phyloP scores from a whole-genome alignment of 768 basidiomycete genomes.

The Termitomyces eurrhizus region DNA sequence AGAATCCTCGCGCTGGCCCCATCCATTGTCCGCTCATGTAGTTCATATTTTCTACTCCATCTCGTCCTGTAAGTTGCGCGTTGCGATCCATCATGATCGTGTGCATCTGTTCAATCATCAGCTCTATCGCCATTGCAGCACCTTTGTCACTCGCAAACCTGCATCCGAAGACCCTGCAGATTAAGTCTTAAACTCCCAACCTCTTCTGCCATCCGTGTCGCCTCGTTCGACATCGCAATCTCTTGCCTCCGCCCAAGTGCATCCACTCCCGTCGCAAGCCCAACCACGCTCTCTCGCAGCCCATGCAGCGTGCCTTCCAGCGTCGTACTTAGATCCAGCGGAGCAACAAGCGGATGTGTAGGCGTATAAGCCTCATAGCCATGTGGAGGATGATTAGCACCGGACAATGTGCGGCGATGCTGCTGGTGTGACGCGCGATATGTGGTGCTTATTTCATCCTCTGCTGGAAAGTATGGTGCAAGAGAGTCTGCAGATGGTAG shows the following conservation, averaged over 20 bases:
- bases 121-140: background rate
- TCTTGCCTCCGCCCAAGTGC: slow-evolving; percentile 60
- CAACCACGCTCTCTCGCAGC: slow-evolving; percentile 55
- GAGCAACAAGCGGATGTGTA: slow-evolving; percentile 39
- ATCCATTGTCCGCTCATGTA: slow-evolving; percentile 15
- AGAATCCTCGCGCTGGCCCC: slow-evolving; percentile 12
- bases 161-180: slow-evolving; percentile 76
- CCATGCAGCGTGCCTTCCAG: slow-evolving; percentile 59
- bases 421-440: background rate
- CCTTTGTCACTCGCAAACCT: slow-evolving; percentile 43
- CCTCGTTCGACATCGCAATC: slow-evolving; percentile 67
- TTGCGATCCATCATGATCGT: slow-evolving; percentile 76
- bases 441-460: slow-evolving; percentile 9
- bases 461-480: slow-evolving; percentile 19
- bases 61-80: slow-evolving; percentile 48
- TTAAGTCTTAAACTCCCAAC: slow-evolving; percentile 62
- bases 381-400: slow-evolving; percentile 1
- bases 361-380: slow-evolving; percentile 5
- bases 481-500: slow-evolving; percentile 10
- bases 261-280: slow-evolving; percentile 57
- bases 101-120: slow-evolving; percentile 41
- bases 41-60: slow-evolving; percentile 19
- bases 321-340: slow-evolving; percentile 57
- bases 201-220: slow-evolving; percentile 69
- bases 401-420: slow-evolving; percentile 1